Percentiles rank a stretch among this genome's conserved stretches.
phyloP scores from a whole-genome alignment of 2,329 filamentous ascomycete genomes.

The Colletotrichum truncatum region DNA sequence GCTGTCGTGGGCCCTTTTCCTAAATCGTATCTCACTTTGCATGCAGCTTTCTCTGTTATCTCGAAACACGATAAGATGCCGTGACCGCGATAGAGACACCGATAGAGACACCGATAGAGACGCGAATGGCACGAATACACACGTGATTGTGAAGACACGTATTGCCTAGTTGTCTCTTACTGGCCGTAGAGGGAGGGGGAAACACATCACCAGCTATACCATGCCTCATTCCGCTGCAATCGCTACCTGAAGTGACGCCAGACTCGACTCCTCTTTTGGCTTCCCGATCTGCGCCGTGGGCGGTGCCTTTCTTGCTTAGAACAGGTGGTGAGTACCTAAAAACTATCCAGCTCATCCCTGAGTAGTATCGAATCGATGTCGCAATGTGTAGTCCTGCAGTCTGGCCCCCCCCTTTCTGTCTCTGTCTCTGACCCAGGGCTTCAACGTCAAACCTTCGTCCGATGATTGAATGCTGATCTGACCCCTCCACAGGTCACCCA shows the following conservation, averaged over 20 bases:
- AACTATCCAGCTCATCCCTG: background rate
- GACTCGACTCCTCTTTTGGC: background rate
- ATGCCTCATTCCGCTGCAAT: background rate
- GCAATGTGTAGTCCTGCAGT: background rate
- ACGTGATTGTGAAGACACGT: background rate
- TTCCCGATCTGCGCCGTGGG: background rate
- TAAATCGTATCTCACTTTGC: background rate
- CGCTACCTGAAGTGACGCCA: background rate
- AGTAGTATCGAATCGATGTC: background rate
- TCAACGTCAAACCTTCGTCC: slow-evolving; percentile 21
- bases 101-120: background rate
- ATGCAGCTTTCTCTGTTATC: background rate
- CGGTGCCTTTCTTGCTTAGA: background rate
- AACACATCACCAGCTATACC: background rate
- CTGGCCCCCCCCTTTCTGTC: background rate
- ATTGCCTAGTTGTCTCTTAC: too few species aligned
- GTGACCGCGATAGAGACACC: background rate
- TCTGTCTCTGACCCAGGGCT: slow-evolving; percentile 1
- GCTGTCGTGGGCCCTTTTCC: background rate
- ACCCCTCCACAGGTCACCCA: slow-evolving; percentile 11
- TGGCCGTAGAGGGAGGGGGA: too few species aligned
- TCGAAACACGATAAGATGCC: slow-evolving; percentile 6
- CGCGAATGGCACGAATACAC: background rate
- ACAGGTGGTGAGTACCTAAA: background rate
- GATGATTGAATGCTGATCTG: slow-evolving; percentile 20